phyloP scores from a whole-genome alignment of 768 basidiomycete species.

The Solioccasus polychromus region DNA sequence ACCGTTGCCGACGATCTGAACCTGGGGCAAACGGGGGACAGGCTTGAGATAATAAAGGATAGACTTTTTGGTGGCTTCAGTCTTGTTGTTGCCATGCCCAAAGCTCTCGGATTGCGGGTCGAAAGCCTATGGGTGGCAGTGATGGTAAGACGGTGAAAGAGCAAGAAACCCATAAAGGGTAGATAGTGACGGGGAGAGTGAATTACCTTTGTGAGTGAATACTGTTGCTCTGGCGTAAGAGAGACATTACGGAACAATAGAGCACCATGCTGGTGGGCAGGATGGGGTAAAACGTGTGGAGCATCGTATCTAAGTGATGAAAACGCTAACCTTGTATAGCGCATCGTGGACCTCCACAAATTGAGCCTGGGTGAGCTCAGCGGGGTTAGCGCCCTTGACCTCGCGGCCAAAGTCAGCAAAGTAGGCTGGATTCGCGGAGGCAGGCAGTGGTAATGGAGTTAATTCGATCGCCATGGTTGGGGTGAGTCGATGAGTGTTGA shows the following conservation, averaged over 20 bases:
- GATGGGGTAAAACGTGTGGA: background rate
- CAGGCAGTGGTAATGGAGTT: slow-evolving; percentile 63
- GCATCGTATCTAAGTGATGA: background rate
- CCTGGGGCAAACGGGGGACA: slow-evolving; percentile 83
- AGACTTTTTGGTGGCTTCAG: slow-evolving; percentile 66
- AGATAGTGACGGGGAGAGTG: background rate
- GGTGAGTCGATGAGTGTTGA: no score
- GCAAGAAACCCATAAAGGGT: no score
- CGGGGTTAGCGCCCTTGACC: slow-evolving; percentile 73
- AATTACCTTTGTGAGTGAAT: slow-evolving; percentile 74
- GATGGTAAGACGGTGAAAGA: slow-evolving; percentile 7
- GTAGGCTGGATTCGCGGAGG: slow-evolving; percentile 64
- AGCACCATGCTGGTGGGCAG: slow-evolving; percentile 52
- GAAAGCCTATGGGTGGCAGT: slow-evolving; percentile 60
- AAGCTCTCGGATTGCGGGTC: slow-evolving; percentile 62
- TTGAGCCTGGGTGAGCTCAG: slow-evolving; percentile 52
- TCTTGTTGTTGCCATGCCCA: slow-evolving; percentile 90
- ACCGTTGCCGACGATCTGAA: slow-evolving; percentile 91
- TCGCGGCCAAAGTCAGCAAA: slow-evolving; percentile 74
- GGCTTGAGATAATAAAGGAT: slow-evolving; percentile 90
- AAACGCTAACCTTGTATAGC: slow-evolving; percentile 73
- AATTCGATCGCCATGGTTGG: slow-evolving; percentile 64
- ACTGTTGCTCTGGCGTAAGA: slow-evolving; percentile 80
- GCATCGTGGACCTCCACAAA: slow-evolving; percentile 67
- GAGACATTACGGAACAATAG: slow-evolving; percentile 71